These are phyloP conservation scores for Harringtonia lauricola DNA, from an alignment of 2,329 filamentous ascomycete species.

Conservation along the genomic window DNA sequence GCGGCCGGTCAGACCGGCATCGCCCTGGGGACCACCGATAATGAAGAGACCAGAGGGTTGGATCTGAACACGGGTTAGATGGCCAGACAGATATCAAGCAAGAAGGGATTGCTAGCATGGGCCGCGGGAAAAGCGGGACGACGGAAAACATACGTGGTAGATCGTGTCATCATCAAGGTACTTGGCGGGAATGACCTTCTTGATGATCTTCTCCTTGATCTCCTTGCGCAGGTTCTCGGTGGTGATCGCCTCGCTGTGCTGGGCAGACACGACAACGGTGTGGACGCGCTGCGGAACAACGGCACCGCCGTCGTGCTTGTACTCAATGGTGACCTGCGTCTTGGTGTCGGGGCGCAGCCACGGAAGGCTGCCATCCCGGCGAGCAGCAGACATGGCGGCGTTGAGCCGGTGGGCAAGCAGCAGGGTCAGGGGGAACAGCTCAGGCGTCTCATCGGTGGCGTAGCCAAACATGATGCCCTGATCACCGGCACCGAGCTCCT, in stretches of 20 bases:
- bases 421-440: slow-evolving; percentile 89
- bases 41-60: slow-evolving; percentile 98
- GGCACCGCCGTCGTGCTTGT: slow-evolving; percentile 90
- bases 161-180: slow-evolving; percentile 88
- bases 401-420: slow-evolving; percentile 96
- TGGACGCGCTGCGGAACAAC: slow-evolving; percentile 88
- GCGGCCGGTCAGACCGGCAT: slow-evolving; percentile 94
- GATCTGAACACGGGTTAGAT: slow-evolving; percentile 38
- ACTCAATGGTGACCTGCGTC: slow-evolving; percentile 98
- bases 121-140: not conserved
- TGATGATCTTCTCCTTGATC: slow-evolving; percentile 95
- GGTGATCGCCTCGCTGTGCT: slow-evolving; percentile 80
- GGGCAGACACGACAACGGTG: slow-evolving; percentile 92
- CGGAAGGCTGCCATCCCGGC: slow-evolving; percentile 74
- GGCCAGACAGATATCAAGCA: not conserved
- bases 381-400: slow-evolving; percentile 81
- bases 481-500: slow-evolving; percentile 97
- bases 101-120: no score
- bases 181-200: slow-evolving; percentile 83
- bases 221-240: slow-evolving; percentile 90
- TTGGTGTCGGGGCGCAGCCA: slow-evolving; percentile 99
- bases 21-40: slow-evolving; percentile 98
- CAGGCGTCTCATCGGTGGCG: slow-evolving; percentile 97
- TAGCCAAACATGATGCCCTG: slow-evolving; percentile 99
- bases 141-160: slow-evolving; percentile 64